Conservation (phyloP, 768 basidiomycete genomes). For the Bullera alba region DNA sequence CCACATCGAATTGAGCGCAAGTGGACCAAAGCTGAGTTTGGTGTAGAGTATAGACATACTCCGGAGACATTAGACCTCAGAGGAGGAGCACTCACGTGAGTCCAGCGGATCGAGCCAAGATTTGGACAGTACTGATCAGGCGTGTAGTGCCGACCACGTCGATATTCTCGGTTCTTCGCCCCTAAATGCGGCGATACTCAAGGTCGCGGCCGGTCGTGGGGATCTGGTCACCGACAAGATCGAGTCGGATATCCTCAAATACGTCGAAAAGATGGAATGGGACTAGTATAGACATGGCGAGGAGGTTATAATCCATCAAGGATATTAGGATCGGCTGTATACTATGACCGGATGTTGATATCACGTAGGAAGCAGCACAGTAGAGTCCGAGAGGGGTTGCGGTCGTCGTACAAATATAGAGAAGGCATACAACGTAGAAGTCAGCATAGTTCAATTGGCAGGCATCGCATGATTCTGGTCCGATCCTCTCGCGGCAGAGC, state of each 20-base stretch:
- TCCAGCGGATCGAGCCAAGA: constrained; percentile 1
- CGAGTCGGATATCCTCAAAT: constrained; percentile 72
- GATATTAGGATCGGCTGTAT: too few relatives aligned
- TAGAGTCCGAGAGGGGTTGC: too few relatives aligned
- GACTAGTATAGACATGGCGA: constrained; percentile 46
- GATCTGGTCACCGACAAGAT: constrained; percentile 57
- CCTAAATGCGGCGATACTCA: constrained; percentile 82
- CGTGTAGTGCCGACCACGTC: constrained; percentile 59
- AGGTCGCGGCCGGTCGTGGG: constrained; percentile 77
- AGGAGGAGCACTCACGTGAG: constrained; percentile 79
- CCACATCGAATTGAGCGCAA: not conserved
- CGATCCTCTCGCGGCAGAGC: too few relatives aligned
- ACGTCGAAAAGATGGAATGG: constrained; percentile 69
- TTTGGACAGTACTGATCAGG: not conserved
- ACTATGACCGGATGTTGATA: too few relatives aligned
- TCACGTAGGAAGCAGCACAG: too few relatives aligned
- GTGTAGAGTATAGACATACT: constrained; percentile 53
- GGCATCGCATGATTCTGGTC: too few relatives aligned
- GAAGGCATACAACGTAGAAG: too few relatives aligned
- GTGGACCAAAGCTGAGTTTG: constrained; percentile 1
- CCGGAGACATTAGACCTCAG: constrained; percentile 67
- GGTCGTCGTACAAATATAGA: too few relatives aligned
- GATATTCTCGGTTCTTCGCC: constrained; percentile 71
- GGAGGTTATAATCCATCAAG: too few relatives aligned
- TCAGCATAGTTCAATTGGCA: too few relatives aligned